These are phyloP conservation scores for Mortierella polycephala DNA, from an alignment of 371 early-diverging fungal species.

Conservation along the genomic window DNA sequence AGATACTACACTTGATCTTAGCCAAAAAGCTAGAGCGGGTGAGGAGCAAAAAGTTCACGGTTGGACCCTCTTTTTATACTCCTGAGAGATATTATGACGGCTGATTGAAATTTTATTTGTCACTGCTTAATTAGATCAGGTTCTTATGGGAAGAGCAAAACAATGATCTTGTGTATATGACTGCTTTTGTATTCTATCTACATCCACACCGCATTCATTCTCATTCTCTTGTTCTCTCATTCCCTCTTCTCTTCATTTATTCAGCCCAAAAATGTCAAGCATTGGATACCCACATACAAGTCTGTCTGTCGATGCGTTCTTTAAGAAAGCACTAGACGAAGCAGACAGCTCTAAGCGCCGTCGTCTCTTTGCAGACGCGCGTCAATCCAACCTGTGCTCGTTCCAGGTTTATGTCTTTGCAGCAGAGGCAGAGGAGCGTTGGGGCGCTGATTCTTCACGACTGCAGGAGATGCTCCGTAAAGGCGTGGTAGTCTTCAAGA, in stretches of 20 bases:
- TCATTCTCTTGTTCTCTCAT: background rate
- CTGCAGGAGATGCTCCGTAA: constrained; percentile 14
- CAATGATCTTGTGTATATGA: no score
- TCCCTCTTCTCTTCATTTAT: background rate
- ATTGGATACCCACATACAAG: constrained; percentile 27
- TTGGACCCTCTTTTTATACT: constrained; percentile 18
- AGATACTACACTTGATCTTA: constrained; percentile 58
- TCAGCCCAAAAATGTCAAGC: constrained; percentile 15
- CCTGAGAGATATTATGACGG: background rate
- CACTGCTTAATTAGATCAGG: no score
- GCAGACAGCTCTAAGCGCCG: constrained; percentile 26
- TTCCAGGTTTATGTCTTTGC: constrained; percentile 27
- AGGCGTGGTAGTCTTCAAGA: constrained; percentile 25
- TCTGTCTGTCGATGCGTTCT: constrained; percentile 17
- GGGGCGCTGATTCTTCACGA: background rate
- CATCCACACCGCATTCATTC: no score
- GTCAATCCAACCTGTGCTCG: constrained; percentile 26
- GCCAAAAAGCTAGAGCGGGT: constrained; percentile 55
- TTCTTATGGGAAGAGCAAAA: background rate
- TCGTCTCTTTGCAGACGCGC: constrained; percentile 46
- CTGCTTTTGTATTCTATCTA: no score
- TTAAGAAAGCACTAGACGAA: constrained; percentile 12
- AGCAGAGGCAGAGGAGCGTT: constrained; percentile 30
- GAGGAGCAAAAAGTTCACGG: constrained; percentile 21
- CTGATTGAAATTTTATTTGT: background rate